Conservation (phyloP, 805 yeast species). For the Myxozyma neotropica region DNA sequence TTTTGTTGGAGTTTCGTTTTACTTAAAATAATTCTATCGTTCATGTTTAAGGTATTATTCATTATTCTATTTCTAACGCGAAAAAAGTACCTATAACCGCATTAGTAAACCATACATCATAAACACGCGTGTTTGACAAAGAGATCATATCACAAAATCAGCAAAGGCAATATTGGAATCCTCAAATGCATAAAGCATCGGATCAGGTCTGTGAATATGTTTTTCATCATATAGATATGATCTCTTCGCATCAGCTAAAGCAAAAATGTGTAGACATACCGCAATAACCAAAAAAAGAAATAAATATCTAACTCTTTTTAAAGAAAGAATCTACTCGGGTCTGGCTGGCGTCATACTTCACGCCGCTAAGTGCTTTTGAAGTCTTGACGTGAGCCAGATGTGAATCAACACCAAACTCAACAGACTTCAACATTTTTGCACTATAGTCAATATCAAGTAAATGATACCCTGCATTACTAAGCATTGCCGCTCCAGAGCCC, state of each 20-base stretch:
- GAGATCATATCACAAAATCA: slow-evolving; percentile 4
- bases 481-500: slow-evolving; percentile 2
- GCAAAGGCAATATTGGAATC: slow-evolving; percentile 29
- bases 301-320: too few species aligned
- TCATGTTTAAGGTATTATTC: background rate
- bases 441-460: slow-evolving; percentile 10
- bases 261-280: too few species aligned
- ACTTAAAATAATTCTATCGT: too few species aligned
- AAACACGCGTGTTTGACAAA: too few species aligned
- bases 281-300: background rate
- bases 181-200: slow-evolving; percentile 32
- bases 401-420: background rate
- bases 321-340: slow-evolving; percentile 17
- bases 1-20: too few species aligned
- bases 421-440: background rate
- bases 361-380: slow-evolving; percentile 1
- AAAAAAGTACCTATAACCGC: too few species aligned
- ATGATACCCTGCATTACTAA: slow-evolving; percentile 24
- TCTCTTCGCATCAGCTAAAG: too few species aligned
- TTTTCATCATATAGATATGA: slow-evolving; percentile 30
- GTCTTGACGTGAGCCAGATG: slow-evolving; percentile 6
- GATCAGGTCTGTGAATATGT: slow-evolving; percentile 38
- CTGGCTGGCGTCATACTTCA: slow-evolving; percentile 16
- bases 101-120: background rate
- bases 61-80: too few species aligned